Conservation (phyloP, 306 rosid genomes). For the Psophocarpus tetragonolobus region DNA sequence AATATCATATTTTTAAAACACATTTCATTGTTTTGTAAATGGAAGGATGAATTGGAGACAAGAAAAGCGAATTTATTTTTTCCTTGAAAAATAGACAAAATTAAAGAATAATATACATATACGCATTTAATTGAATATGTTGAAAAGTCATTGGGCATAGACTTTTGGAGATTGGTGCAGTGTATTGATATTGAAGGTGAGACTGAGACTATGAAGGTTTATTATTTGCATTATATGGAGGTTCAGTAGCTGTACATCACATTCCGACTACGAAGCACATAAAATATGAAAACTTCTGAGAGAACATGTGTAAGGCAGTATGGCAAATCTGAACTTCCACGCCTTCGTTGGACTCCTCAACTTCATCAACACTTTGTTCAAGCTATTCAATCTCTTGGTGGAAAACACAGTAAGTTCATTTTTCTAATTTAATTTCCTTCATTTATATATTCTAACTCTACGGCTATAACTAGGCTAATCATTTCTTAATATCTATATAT, state of each 20-base stretch:
- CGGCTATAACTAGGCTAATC: background rate
- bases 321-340: conserved; percentile 38
- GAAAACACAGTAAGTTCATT: conserved; percentile 40
- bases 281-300: conserved; percentile 21
- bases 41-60: background rate
- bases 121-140: background rate
- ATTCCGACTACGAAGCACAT: background rate
- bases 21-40: background rate
- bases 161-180: conserved; percentile 31
- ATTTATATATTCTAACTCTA: background rate
- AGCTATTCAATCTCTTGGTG: conserved; percentile 36
- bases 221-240: background rate
- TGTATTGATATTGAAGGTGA: background rate
- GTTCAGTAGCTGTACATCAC: background rate
- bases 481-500: too few relatives aligned
- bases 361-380: conserved; percentile 38
- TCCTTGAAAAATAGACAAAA: background rate
- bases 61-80: background rate
- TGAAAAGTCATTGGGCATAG: conserved; percentile 26
- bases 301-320: conserved; percentile 30
- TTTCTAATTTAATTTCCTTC: conserved; percentile 5
- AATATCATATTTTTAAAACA: background rate
- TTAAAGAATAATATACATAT: background rate
- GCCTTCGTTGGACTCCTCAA: conserved; percentile 42
- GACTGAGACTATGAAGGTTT: background rate